Conservation (phyloP, 805 yeast genomes). For the Ogataea sp. region DNA sequence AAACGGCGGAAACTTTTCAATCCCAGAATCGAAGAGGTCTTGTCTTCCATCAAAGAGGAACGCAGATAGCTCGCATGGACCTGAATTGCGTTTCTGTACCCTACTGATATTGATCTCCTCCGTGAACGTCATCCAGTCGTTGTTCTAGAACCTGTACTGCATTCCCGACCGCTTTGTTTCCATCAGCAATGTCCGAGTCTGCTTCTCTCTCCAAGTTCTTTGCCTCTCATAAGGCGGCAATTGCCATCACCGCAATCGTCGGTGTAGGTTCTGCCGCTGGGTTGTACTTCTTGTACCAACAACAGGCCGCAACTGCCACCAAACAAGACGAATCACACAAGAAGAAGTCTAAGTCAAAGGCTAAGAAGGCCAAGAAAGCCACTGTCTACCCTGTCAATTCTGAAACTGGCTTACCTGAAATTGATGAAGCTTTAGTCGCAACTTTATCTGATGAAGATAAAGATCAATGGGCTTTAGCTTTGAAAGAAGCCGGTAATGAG, state of each 20-base stretch:
- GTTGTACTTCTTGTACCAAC: slow-evolving; percentile 33
- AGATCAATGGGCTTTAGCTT: slow-evolving; percentile 58
- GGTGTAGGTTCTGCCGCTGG: slow-evolving; percentile 43
- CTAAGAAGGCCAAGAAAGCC: slow-evolving; percentile 24
- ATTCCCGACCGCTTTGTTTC: no score
- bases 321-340: slow-evolving; percentile 12
- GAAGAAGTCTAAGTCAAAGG: slow-evolving; percentile 28
- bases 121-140: neutral
- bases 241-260: slow-evolving; percentile 41
- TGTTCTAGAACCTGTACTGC: no score
- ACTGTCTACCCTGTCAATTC: slow-evolving; percentile 42
- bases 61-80: no score
- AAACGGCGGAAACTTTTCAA: no score
- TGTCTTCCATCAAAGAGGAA: no score
- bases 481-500: slow-evolving; percentile 87
- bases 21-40: no score
- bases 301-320: slow-evolving; percentile 11
- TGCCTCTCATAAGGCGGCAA: slow-evolving; percentile 40
- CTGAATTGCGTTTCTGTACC: no score
- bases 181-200: neutral
- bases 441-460: slow-evolving; percentile 42
- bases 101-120: neutral
- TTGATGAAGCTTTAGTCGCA: slow-evolving; percentile 38
- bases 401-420: slow-evolving; percentile 48
- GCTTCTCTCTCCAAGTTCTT: slow-evolving; percentile 27